phyloP scores from a whole-genome alignment of 2,329 filamentous ascomycete species.

The Hypoxylon sp. region DNA sequence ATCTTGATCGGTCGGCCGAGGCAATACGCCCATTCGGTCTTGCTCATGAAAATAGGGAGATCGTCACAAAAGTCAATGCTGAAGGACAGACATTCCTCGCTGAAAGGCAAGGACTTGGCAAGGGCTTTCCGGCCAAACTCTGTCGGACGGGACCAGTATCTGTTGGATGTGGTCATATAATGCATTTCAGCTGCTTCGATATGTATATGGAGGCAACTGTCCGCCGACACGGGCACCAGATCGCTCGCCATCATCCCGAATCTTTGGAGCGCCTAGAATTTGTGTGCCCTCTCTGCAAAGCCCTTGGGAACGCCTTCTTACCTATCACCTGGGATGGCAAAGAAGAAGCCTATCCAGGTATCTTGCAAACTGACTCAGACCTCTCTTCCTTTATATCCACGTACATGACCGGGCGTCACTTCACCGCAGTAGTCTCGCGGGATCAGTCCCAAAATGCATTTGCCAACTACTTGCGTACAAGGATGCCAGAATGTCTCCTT shows the following conservation, averaged over 20 bases:
- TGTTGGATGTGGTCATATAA: slow-evolving; percentile 95
- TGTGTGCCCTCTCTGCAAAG: slow-evolving; percentile 96
- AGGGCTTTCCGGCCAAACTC: slow-evolving; percentile 82
- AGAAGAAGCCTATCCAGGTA: slow-evolving; percentile 84
- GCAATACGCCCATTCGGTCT: slow-evolving; percentile 90
- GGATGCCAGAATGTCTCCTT: slow-evolving; percentile 59
- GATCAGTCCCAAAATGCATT: slow-evolving; percentile 58
- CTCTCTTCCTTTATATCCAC: slow-evolving; percentile 80
- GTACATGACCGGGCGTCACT: slow-evolving; percentile 61
- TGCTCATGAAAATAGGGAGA: slow-evolving; percentile 85
- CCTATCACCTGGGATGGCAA: slow-evolving; percentile 96
- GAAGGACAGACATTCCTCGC: slow-evolving; percentile 78
- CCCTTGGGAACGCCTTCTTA: slow-evolving; percentile 92
- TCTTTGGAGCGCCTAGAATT: slow-evolving; percentile 85
- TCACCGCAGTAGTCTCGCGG: slow-evolving; percentile 47
- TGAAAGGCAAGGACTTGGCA: slow-evolving; percentile 87
- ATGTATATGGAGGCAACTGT: slow-evolving; percentile 88
- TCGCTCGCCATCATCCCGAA: slow-evolving; percentile 94
- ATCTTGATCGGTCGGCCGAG: slow-evolving; percentile 88
- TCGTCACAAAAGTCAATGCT: slow-evolving; percentile 81
- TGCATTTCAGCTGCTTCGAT: slow-evolving; percentile 98
- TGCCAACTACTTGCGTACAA: slow-evolving; percentile 57
- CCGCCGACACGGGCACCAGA: slow-evolving; percentile 89
- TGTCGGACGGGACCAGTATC: slow-evolving; percentile 83
- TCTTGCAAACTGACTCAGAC: slow-evolving; percentile 70